Evolutionary conservation across 306 rosid species (phyloP).

Genomic region (Mimosa pudica): DNA sequence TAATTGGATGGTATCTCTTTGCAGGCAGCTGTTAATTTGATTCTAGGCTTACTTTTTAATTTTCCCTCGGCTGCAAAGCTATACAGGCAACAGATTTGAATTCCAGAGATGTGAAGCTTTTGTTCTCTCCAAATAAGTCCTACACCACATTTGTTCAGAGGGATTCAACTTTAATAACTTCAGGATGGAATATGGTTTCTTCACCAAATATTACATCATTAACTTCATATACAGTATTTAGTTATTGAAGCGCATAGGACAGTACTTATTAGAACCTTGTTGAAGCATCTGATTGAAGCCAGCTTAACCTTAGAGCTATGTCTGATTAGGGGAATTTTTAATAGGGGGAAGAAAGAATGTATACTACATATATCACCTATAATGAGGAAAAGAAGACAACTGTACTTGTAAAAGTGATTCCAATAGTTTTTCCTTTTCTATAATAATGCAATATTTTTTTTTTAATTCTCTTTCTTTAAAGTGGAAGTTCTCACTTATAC

Average conservation of each 20-base stretch:
- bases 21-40: conserved; percentile 21
- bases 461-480: background rate
- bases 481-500: background rate
- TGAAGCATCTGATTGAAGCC: background rate
- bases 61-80: conserved; percentile 23
- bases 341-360: background rate
- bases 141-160: background rate
- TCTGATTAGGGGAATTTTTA: background rate
- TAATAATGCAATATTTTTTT: background rate
- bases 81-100: conserved; percentile 11
- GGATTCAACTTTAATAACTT: background rate
- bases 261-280: background rate
- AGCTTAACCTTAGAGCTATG: background rate
- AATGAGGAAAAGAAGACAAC: background rate
- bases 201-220: background rate
- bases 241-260: background rate
- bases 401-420: background rate
- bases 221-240: background rate
- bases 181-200: background rate
- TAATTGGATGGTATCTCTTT: conserved; percentile 24
- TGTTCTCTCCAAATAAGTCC: background rate
- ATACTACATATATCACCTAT: background rate
- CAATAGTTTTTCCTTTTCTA: background rate
- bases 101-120: background rate
- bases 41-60: background rate